These are phyloP conservation scores for Penicillium desertorum DNA, from an alignment of 495 filamentous ascomycete genomes.

Conservation along the genomic window DNA sequence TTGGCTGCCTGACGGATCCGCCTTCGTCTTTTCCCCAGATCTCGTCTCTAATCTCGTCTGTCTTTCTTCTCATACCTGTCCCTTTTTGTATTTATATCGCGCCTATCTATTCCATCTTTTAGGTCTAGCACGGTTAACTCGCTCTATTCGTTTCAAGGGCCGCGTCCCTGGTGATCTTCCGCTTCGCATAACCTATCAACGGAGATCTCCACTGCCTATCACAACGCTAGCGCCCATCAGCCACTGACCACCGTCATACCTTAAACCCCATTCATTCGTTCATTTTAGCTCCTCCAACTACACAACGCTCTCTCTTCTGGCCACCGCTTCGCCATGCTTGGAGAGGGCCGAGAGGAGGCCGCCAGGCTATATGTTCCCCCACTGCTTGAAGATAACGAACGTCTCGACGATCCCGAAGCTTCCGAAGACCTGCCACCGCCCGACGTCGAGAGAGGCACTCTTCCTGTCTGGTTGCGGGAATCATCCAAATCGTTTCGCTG, in stretches of 20 bases:
- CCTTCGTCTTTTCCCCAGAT: conserved; percentile 10
- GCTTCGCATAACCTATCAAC: conserved; percentile 19
- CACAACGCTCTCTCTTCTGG: conserved; percentile 7
- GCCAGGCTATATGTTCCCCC: conserved; percentile 38
- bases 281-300: conserved; percentile 10
- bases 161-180: conserved; percentile 22
- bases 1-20: conserved; percentile 15
- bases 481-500: conserved; percentile 55
- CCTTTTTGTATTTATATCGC: conserved; percentile 6
- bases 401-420: conserved; percentile 41
- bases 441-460: conserved; percentile 39
- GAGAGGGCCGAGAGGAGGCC: conserved; percentile 38
- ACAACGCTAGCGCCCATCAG: conserved; percentile 23
- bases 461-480: conserved; percentile 55
- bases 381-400: conserved; percentile 39
- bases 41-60: conserved; percentile 11
- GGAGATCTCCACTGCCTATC: conserved; percentile 22
- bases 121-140: not conserved
- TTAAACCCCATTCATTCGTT: conserved; percentile 17
- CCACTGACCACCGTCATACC: conserved; percentile 25
- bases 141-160: conserved; percentile 9
- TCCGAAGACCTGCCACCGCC: conserved; percentile 39
- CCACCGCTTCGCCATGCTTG: conserved; percentile 31
- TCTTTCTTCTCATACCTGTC: conserved; percentile 16
- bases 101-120: not conserved